Conservation (phyloP, 169 alveolate genomes). For the Plasmodium relictum region DNA sequence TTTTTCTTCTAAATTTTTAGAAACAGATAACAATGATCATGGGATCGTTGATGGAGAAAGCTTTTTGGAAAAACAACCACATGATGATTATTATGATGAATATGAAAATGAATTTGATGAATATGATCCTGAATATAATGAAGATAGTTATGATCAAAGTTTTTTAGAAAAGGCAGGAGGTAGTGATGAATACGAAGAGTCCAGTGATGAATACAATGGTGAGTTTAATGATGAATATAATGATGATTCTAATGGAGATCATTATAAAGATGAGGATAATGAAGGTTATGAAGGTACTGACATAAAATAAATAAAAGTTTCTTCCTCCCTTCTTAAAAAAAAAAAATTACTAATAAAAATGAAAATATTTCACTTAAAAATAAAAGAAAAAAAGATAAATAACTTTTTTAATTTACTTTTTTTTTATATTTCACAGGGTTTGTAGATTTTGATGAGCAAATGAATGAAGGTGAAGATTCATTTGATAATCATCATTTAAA, state of each 20-base stretch:
- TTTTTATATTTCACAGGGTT: not conserved
- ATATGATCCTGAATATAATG: not conserved
- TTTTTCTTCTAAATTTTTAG: constrained; percentile 7
- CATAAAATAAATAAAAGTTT: not conserved
- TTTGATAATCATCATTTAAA: constrained; percentile 49
- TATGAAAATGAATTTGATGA: constrained; percentile 22
- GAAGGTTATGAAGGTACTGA: not conserved
- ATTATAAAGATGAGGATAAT: constrained; percentile 20
- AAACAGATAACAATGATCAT: constrained; percentile 9
- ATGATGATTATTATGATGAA: constrained; percentile 23
- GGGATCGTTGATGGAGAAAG: constrained; percentile 8
- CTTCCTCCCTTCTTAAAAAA: constrained; percentile 14
- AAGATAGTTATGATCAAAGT: constrained; percentile 14
- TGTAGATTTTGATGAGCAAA: not conserved
- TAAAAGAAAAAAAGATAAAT: not conserved
- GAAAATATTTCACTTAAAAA: not conserved
- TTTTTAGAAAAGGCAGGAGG: constrained; percentile 13
- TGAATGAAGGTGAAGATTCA: constrained; percentile 1
- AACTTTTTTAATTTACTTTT: not conserved
- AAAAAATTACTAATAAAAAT: not conserved
- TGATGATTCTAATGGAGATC: constrained; percentile 13
- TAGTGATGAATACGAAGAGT: constrained; percentile 11
- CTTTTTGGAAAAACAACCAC: constrained; percentile 17
- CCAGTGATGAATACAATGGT: constrained; percentile 14
- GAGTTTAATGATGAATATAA: constrained; percentile 16